Evolutionary conservation across 2,329 filamentous ascomycete genomes (phyloP).

Genomic region (Helotiales sp.): DNA sequence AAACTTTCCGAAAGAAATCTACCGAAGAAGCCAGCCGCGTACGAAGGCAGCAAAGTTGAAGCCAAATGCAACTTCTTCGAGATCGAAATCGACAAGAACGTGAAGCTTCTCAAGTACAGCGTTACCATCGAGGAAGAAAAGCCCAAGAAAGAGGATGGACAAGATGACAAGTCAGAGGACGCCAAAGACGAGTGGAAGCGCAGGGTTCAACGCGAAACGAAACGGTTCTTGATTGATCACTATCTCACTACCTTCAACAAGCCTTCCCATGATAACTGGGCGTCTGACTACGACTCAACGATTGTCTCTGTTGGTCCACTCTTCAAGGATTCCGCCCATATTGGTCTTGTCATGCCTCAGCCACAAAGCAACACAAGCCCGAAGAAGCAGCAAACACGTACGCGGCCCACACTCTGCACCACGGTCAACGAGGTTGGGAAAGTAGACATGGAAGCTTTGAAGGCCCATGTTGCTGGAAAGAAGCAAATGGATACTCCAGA

Average conservation of each 20-base stretch:
- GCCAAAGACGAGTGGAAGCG: no score
- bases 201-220: background rate
- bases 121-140: background rate
- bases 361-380: background rate
- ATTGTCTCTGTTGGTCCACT: background rate
- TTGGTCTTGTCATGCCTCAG: no score
- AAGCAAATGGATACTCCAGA: background rate
- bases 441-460: background rate
- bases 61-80: constrained; percentile 7
- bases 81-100: background rate
- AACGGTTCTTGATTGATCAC: background rate
- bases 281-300: background rate
- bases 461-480: background rate
- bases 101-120: background rate
- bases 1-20: background rate
- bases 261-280: background rate
- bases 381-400: no score
- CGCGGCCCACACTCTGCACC: background rate
- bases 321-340: background rate
- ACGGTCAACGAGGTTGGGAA: background rate
- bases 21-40: background rate
- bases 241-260: background rate
- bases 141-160: background rate
- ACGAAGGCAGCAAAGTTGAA: no score
- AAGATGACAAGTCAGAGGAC: no score